phyloP scores from a whole-genome alignment of 768 basidiomycete species.

The Russula griseocarnosa region DNA sequence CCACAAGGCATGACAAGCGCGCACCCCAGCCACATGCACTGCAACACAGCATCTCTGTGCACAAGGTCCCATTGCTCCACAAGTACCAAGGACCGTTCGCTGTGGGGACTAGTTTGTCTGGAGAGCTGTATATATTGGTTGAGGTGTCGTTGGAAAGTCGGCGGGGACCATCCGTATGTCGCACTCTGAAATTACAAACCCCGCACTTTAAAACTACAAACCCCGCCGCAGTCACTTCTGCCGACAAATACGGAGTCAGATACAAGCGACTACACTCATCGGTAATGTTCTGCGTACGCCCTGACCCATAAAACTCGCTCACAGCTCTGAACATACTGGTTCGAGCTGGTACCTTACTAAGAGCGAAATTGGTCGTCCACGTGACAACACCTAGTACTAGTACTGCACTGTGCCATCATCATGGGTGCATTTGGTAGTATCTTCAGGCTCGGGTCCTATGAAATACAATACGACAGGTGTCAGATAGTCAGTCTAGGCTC shows the following conservation, averaged over 20 bases:
- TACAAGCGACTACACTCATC: too few relatives aligned
- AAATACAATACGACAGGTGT: background rate
- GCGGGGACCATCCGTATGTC: background rate
- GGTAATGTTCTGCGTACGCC: background rate
- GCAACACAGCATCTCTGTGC: slow-evolving; percentile 11
- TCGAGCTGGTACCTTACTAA: background rate
- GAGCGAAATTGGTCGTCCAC: background rate
- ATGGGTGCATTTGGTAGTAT: too few relatives aligned
- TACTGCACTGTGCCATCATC: too few relatives aligned
- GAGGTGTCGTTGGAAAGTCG: background rate
- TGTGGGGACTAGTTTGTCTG: background rate
- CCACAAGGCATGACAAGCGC: background rate
- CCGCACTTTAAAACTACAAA: background rate
- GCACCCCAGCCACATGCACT: slow-evolving; percentile 22
- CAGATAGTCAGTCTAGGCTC: background rate
- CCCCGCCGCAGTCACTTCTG: background rate
- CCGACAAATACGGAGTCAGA: background rate
- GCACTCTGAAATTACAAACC: background rate
- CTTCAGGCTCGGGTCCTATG: background rate
- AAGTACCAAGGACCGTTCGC: background rate
- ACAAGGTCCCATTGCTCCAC: background rate
- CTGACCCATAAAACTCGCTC: background rate
- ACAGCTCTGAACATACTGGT: background rate
- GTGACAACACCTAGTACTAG: background rate
- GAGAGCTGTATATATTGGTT: background rate